Evolutionary conservation across 805 yeast genomes (phyloP).

Genomic region (Ogataea ganodermae): DNA sequence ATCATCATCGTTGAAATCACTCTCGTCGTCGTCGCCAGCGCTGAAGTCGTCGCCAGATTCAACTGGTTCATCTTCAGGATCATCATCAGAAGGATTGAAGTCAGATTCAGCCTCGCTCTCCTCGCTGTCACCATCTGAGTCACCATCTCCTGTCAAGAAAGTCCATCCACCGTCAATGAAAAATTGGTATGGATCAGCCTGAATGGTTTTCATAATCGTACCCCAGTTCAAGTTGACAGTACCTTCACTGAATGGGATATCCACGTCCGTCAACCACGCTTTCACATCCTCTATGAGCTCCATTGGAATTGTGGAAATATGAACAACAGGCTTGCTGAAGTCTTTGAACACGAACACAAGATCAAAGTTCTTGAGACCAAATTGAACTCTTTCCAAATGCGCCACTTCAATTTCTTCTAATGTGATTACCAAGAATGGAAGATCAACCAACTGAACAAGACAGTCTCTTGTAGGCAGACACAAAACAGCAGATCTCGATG

Average conservation of each 20-base stretch:
- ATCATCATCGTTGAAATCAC: conserved; percentile 29
- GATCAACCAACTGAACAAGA: conserved; percentile 88
- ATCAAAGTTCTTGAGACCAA: conserved; percentile 95
- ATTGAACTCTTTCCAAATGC: conserved; percentile 94
- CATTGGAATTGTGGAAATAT: conserved; percentile 93
- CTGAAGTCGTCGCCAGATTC: conserved; percentile 34
- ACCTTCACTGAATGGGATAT: conserved; percentile 91
- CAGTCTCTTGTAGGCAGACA: conserved; percentile 98
- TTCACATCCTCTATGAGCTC: conserved; percentile 88
- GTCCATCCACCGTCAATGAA: conserved; percentile 96
- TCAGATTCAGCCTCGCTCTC: conserved; percentile 67
- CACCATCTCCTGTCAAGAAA: conserved; percentile 87
- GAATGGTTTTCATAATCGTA: conserved; percentile 90
- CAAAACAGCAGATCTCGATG: conserved; percentile 88
- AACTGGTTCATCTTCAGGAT: conserved; percentile 56
- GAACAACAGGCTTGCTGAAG: conserved; percentile 82
- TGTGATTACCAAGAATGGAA: conserved; percentile 91
- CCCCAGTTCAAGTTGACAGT: conserved; percentile 95
- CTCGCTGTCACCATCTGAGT: conserved; percentile 67
- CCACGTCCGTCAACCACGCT: conserved; percentile 97
- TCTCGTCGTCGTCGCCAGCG: conserved; percentile 27
- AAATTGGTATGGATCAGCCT: conserved; percentile 91
- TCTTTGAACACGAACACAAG: conserved; percentile 96
- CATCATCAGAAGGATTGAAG: conserved; percentile 65
- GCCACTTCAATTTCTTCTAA: conserved; percentile 92